Evolutionary conservation across 768 basidiomycete genomes (phyloP), one percentile per base, ranked within the genome.

Genomic region (Boletus subcaerulescens): DNA sequence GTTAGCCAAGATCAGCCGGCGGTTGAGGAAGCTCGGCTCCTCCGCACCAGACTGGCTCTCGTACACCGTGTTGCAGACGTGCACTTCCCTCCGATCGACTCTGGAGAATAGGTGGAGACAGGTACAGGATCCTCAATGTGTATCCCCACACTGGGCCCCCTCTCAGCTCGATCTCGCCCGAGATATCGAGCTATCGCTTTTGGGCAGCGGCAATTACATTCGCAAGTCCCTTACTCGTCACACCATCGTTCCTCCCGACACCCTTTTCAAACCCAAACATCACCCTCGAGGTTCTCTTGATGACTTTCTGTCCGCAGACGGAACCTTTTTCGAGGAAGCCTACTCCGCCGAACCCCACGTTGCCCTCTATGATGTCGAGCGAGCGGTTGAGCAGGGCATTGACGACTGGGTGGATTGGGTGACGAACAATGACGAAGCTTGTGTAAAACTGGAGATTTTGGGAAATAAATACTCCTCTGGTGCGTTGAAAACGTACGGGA

Each of bases 321-420:
- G 52, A 2, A 5, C 42, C 4, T 61, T 61, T 41, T 58, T 69
- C 14, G 17, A 41, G 9, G 46, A 49, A 0, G 63, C 54, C 0
- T 53, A 56, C 33, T 1, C 11, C 24, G 20, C 43, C 0, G 68
- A 70, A 2, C 56, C 68, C 5, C 14, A 47, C 5, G 6, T 64
- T 48, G 26, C 55, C 0, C 54, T 80, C 0, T 68, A 62, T 7
- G 78, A 80, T 48, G 70, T 80, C 14, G 77, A 80, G 58, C 38
- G 29, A 2, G 57, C 62, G 9, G 67, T 76, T 47, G 56, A 66
- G 13, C 51, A 69, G 14, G 53, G 56, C 22, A 61, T 80, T 3
- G 71, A 73, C 26, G 43, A 32, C 10, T 79, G 77, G 77, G 62
- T 74, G 13, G 39, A 35, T 10, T 15, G 1, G 49, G 68, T 64